Percentiles rank a stretch among this genome's conserved stretches.
phyloP scores from a whole-genome alignment of 1,284 basidiomycete species.

The Cutaneotrichosporon mucoides region DNA sequence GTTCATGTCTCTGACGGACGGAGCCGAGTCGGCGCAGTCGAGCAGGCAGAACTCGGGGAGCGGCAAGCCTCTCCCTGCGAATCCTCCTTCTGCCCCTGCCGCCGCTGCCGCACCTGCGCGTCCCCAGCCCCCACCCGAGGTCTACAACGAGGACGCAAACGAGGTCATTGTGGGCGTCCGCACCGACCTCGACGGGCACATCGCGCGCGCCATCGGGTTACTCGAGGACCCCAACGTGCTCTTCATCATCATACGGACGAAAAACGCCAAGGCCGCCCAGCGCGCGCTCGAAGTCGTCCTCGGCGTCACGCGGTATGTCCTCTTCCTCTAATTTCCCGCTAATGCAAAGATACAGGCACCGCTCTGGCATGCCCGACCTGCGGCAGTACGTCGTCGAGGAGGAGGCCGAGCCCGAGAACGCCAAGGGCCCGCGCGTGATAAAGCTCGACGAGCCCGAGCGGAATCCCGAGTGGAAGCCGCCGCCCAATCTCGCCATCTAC shows the following conservation, averaged over 20 bases:
- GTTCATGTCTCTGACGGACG: neutral
- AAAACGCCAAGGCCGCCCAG: constrained; percentile 30
- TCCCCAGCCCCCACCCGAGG: neutral
- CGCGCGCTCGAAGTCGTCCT: constrained; percentile 42
- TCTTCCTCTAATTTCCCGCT: neutral
- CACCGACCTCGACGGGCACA: constrained; percentile 33
- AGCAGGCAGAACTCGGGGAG: neutral
- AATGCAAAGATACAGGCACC: constrained; percentile 32
- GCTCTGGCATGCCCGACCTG: constrained; percentile 37
- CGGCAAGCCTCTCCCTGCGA: neutral
- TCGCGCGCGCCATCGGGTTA: constrained; percentile 33
- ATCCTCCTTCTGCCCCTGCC: too few relatives aligned
- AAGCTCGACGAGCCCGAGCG: constrained; percentile 36
- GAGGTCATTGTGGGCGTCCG: constrained; percentile 41
- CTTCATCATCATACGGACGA: constrained; percentile 43
- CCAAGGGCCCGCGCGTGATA: constrained; percentile 36
- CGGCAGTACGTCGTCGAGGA: constrained; percentile 47
- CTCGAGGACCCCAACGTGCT: constrained; percentile 35
- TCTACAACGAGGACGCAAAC: constrained; percentile 39
- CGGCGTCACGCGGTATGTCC: constrained; percentile 32
- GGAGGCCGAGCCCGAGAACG: constrained; percentile 10
- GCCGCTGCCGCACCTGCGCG: neutral
- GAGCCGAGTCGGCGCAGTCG: neutral
- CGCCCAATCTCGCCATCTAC: constrained; percentile 44
- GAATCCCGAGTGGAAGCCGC: constrained; percentile 26